phyloP scores from a whole-genome alignment of 177 flowering plant species.

The Vitis hybrid region DNA sequence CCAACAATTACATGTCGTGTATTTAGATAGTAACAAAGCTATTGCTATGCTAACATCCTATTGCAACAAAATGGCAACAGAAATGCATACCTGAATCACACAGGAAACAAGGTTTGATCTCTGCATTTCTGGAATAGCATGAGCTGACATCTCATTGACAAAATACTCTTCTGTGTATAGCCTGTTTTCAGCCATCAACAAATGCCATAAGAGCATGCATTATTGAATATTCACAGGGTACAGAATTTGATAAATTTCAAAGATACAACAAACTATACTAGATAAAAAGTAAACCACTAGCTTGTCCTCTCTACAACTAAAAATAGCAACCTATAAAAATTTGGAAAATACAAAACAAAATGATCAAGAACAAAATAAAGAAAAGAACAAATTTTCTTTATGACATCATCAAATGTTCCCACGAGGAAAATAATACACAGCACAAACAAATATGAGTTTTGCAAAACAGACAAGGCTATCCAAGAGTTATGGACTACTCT shows the following conservation, averaged over 20 bases:
- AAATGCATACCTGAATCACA: slow-evolving; percentile 72
- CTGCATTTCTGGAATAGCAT: slow-evolving; percentile 95
- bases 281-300: neutral
- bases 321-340: neutral
- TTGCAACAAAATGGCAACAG: neutral
- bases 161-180: slow-evolving; percentile 89
- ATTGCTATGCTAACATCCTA: neutral
- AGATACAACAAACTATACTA: neutral
- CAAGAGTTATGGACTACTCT: too few relatives aligned
- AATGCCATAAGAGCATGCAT: neutral
- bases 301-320: neutral
- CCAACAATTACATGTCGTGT: neutral
- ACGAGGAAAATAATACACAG: too few relatives aligned
- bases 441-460: too few relatives aligned
- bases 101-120: slow-evolving; percentile 87
- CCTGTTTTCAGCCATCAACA: slow-evolving; percentile 38
- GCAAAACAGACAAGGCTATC: too few relatives aligned
- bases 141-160: slow-evolving; percentile 67
- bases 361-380: neutral
- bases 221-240: too few relatives aligned
- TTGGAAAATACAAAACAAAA: neutral
- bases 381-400: too few relatives aligned
- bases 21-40: neutral
- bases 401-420: too few relatives aligned
- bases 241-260: neutral